Conservation (phyloP, 805 yeast species). For the Starmerella ratchasimensis region DNA sequence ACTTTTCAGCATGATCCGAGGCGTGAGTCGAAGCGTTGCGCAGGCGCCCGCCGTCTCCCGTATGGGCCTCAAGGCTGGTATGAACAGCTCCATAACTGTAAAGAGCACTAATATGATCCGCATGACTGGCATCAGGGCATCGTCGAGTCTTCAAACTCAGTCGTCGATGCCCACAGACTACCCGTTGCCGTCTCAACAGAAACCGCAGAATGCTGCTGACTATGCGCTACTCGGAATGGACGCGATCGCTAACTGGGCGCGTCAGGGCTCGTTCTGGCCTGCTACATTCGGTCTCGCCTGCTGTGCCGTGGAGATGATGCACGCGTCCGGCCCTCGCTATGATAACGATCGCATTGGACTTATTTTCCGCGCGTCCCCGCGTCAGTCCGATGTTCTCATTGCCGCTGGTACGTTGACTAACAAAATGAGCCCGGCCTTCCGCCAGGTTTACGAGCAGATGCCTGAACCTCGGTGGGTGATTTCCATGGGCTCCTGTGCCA, state of each 20-base stretch:
- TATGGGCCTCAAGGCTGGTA: background rate
- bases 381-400: conserved; percentile 84
- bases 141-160: conserved; percentile 21
- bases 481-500: conserved; percentile 89
- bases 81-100: background rate
- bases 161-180: conserved; percentile 43
- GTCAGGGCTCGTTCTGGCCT: conserved; percentile 88
- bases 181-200: conserved; percentile 56
- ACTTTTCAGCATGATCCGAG: conserved; percentile 6
- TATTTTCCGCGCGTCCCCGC: conserved; percentile 85
- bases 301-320: conserved; percentile 95
- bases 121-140: conserved; percentile 8
- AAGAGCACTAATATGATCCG: background rate
- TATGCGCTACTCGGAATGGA: conserved; percentile 73
- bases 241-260: conserved; percentile 77
- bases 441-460: conserved; percentile 91
- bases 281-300: conserved; percentile 85
- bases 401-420: conserved; percentile 86
- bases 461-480: conserved; percentile 91
- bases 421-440: conserved; percentile 85
- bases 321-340: conserved; percentile 76
- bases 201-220: conserved; percentile 49
- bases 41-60: conserved; percentile 2
- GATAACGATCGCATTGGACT: conserved; percentile 88
- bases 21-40: conserved; percentile 6